These are phyloP conservation scores for Leccinum imitatum DNA, from an alignment of 768 basidiomycete species.

Conservation along the genomic window DNA sequence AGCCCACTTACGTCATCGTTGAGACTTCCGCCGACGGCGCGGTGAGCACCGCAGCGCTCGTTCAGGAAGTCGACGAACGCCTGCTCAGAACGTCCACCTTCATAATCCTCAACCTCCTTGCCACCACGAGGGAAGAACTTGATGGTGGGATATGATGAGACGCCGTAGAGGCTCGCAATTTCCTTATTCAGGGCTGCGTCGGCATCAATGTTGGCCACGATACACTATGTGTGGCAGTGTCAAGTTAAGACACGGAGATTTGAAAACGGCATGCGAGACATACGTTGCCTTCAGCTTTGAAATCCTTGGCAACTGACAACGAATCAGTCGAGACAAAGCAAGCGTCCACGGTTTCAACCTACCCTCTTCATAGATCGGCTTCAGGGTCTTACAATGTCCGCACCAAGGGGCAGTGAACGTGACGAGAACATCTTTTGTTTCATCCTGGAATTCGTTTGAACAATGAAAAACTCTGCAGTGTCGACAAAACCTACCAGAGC, in stretches of 20 bases:
- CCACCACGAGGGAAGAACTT: constrained; percentile 86
- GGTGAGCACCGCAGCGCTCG: constrained; percentile 81
- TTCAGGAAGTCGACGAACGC: constrained; percentile 82
- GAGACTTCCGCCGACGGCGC: constrained; percentile 80
- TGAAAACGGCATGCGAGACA: constrained; percentile 15
- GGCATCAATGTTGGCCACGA: constrained; percentile 89
- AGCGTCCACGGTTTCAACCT: neutral
- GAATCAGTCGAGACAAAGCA: neutral
- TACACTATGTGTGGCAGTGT: constrained; percentile 50
- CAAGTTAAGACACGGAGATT: constrained; percentile 4
- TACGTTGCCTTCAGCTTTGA: constrained; percentile 76
- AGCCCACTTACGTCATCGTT: constrained; percentile 53
- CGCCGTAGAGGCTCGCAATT: constrained; percentile 67
- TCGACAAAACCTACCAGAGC: constrained; percentile 51
- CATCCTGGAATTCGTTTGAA: constrained; percentile 41
- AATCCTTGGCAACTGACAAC: constrained; percentile 68
- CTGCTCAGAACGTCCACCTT: constrained; percentile 66
- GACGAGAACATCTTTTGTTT: constrained; percentile 80
- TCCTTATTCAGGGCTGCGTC: constrained; percentile 79
- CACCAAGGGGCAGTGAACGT: constrained; percentile 88
- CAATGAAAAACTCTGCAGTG: neutral
- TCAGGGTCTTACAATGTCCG: constrained; percentile 92
- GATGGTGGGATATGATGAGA: constrained; percentile 87
- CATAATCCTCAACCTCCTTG: constrained; percentile 65
- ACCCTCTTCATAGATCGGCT: constrained; percentile 85